phyloP scores from a whole-genome alignment of 352 stramenopile species.

The Pythium rishiriense region DNA sequence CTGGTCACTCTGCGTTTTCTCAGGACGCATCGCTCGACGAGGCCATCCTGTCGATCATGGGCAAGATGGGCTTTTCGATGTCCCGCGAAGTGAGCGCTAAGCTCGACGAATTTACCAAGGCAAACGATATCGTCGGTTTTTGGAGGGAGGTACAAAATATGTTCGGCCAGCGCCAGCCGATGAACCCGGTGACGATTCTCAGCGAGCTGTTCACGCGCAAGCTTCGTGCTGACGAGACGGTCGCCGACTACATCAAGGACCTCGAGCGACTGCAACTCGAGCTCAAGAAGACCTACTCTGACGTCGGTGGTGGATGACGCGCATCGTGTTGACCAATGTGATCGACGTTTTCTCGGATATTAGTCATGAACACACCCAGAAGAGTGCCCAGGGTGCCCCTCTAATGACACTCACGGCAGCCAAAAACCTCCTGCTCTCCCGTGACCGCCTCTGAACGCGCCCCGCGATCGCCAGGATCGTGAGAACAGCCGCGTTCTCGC shows the following conservation, averaged over 20 bases:
- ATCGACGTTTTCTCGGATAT: conserved; percentile 5
- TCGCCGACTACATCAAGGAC: background rate
- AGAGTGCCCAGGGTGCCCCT: background rate
- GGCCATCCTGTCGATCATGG: too few relatives aligned
- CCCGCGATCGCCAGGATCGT: background rate
- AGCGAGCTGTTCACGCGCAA: background rate
- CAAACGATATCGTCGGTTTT: too few relatives aligned
- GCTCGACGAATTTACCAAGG: too few relatives aligned
- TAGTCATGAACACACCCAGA: background rate
- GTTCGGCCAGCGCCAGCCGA: conserved; percentile 1
- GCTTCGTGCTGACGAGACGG: background rate
- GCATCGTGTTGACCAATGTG: conserved; percentile 1
- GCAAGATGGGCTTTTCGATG: too few relatives aligned
- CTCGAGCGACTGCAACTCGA: background rate
- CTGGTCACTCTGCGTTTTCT: too few relatives aligned
- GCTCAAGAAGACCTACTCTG: background rate
- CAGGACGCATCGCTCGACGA: too few relatives aligned
- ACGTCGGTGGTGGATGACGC: background rate
- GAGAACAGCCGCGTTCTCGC: background rate
- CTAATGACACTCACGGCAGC: background rate
- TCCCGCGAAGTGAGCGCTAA: too few relatives aligned
- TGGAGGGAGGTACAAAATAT: too few relatives aligned
- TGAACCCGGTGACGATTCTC: background rate
- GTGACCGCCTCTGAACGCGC: background rate
- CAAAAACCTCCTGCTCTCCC: background rate